Percentiles rank a stretch among this genome's conserved stretches.
These are phyloP conservation scores for Rhizopogon salebrosus DNA, from an alignment of 768 basidiomycete species.

Conservation along the genomic window DNA sequence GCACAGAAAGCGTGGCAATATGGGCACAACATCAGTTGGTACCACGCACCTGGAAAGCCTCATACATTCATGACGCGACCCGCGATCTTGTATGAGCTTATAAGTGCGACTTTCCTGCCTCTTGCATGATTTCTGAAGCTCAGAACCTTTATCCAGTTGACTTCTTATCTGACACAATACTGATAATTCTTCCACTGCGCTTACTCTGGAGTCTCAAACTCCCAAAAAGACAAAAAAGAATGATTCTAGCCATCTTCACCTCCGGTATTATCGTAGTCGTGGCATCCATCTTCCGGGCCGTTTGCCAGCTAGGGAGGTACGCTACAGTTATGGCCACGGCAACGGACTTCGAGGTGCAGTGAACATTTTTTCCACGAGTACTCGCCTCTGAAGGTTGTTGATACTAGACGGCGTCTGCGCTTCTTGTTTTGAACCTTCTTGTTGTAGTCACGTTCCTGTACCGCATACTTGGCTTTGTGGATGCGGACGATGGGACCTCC, in stretches of 20 bases:
- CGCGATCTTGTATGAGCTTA: not conserved
- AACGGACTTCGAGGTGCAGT: conserved; percentile 1
- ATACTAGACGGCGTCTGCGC: not conserved
- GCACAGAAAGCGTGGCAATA: not conserved
- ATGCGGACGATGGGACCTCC: not conserved
- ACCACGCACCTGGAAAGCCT: not conserved
- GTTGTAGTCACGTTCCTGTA: not conserved
- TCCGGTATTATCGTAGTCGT: not conserved
- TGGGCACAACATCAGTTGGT: not conserved
- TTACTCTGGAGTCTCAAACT: conserved; percentile 5
- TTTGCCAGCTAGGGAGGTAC: not conserved
- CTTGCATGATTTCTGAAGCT: not conserved
- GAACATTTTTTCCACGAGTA: not conserved
- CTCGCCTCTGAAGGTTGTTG: not conserved
- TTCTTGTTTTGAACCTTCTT: not conserved
- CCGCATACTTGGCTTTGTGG: not conserved
- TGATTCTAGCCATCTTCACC: conserved; percentile 2
- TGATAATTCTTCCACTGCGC: not conserved
- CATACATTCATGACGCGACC: not conserved
- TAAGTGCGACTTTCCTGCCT: not conserved
- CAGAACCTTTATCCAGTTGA: not conserved
- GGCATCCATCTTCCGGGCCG: not conserved
- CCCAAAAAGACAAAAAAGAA: conserved; percentile 3
- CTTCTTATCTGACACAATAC: not conserved
- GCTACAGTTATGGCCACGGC: not conserved